Base-by-base conservation (phyloP, 2,329 filamentous ascomycete species). In the Hypoxylon sp. region DNA sequence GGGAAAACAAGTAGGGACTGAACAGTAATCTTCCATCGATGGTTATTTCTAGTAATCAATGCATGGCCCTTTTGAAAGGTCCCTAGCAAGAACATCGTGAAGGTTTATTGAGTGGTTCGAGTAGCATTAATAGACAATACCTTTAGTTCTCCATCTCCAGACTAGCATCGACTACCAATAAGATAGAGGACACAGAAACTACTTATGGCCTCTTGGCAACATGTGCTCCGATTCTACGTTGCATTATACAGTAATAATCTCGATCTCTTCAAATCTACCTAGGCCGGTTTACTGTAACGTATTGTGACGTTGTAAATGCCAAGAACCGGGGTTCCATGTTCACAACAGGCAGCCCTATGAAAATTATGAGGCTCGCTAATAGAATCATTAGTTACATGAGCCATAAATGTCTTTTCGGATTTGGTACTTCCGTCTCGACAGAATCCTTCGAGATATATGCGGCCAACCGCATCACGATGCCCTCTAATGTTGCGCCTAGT, bases 251-350 rank as follows among this genome's bases (percentile, higher is more conserved):
- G 48, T 52, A 52, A 46, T 44, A n/a, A 31, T 8, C 13, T 44
- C 8, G 1, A 11, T 3, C 35, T 44, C 52, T 33, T 37, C 24
- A 22, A 22, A 22, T 22, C 19, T 22, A 22, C 19, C 19, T 37
- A 55, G 10, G 10, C 44, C 10, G 42, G 17, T 47, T 58, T 58
- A 58, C 54, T 58, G 31, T 58, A 46, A 57, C 22, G 11, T 35
- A 46, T 58, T 24, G 19, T 37, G 17, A 24, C 42, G 10, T 58
- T 52, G 13, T 6, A 26, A 10, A 22, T 17, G 42, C 54, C 54
- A 58, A 58, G 54, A 6, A 37, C 35, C 14, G 42, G 44, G 29
- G 17, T 26, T n/a, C 22, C 35, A 11, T 44, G n/a, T 55, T 29
- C 35, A 44, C 24, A n/a, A 19, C 11, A 8, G 8, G 13, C 14